Evolutionary conservation across 441 rosid genomes (phyloP).

Genomic region (Omphalea diandra): DNA sequence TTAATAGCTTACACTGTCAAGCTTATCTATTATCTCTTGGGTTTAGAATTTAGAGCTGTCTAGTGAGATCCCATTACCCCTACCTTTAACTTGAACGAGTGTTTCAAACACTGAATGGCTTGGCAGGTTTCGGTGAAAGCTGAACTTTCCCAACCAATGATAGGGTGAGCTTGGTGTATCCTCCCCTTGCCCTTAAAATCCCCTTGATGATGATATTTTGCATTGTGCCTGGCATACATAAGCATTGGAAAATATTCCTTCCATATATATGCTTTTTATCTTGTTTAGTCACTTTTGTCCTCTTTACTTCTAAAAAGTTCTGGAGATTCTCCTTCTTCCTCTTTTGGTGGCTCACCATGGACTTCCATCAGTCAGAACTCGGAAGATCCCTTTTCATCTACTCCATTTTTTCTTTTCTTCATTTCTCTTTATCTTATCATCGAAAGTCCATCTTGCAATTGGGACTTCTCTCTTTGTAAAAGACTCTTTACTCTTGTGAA

Average conservation of each 20-base stretch:
- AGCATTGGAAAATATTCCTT: too few relatives aligned
- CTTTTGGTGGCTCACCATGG: background rate
- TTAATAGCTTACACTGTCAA: slow-evolving; percentile 2
- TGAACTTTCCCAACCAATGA: background rate
- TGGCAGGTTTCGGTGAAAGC: background rate
- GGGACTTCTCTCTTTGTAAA: too few relatives aligned
- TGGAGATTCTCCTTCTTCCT: background rate
- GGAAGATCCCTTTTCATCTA: background rate
- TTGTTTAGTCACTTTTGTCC: background rate
- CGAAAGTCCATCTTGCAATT: too few relatives aligned
- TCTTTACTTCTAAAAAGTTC: background rate
- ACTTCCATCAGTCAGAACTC: background rate
- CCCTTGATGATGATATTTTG: background rate
- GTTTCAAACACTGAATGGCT: background rate
- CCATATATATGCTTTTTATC: background rate
- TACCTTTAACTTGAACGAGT: background rate
- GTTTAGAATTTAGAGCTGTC: background rate
- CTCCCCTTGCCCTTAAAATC: background rate
- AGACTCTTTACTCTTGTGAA: too few relatives aligned
- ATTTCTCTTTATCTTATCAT: background rate
- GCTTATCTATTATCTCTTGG: slow-evolving; percentile 1
- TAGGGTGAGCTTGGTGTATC: background rate
- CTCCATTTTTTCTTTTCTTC: background rate
- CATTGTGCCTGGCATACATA: background rate
- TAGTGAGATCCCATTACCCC: background rate